These are phyloP conservation scores for Cicer yamashitae DNA, from an alignment of 306 rosid genomes.

Conservation along the genomic window DNA sequence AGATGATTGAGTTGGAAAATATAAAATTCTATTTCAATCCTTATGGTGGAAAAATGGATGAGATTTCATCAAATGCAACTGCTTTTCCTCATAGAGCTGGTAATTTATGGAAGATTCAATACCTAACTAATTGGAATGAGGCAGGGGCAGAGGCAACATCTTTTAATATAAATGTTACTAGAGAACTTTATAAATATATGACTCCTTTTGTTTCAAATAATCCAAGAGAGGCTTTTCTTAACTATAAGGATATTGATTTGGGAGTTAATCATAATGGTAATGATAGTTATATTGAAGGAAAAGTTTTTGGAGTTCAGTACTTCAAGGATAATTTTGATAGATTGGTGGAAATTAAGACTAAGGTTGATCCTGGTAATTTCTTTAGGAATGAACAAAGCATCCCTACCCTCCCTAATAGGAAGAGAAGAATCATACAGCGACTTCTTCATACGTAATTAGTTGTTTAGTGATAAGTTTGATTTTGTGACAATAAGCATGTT, in stretches of 20 bases:
- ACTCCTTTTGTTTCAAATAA: conserved; percentile 67
- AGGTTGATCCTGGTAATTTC: conserved; percentile 72
- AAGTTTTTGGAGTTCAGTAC: conserved; percentile 64
- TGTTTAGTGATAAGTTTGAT: background rate
- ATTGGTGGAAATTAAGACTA: conserved; percentile 63
- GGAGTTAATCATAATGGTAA: conserved; percentile 66
- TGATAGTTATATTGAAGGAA: conserved; percentile 57
- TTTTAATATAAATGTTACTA: conserved; percentile 48
- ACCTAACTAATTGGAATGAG: conserved; percentile 67
- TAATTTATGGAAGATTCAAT: conserved; percentile 70
- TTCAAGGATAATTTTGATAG: conserved; percentile 71
- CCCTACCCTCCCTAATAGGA: conserved; percentile 45
- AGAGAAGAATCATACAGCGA: background rate
- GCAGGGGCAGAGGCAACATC: conserved; percentile 52
- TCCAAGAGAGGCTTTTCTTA: conserved; percentile 71
- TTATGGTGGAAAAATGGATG: conserved; percentile 79
- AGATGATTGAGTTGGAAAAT: conserved; percentile 62
- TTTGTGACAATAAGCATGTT: too few relatives aligned
- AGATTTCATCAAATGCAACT: conserved; percentile 55
- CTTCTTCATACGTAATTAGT: background rate
- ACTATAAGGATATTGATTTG: conserved; percentile 75
- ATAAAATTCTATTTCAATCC: conserved; percentile 59
- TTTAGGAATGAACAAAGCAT: conserved; percentile 79
- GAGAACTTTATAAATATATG: conserved; percentile 62
- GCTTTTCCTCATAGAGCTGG: conserved; percentile 79